Conservation (phyloP, 768 basidiomycete genomes). For the Leccinum ochraceum region DNA sequence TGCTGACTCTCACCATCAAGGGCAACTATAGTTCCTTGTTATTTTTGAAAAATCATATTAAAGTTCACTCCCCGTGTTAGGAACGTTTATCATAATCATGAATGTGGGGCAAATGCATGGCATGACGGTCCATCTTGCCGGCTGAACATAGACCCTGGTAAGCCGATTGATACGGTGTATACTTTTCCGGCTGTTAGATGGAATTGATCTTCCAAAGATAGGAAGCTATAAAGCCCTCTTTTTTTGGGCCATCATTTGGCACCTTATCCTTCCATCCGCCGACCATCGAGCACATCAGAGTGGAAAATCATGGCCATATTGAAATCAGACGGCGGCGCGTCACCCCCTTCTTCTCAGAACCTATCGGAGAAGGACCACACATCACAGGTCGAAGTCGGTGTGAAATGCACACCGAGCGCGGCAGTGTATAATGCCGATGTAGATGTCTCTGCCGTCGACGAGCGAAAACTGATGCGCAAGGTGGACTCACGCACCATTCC, state of each 20-base stretch:
- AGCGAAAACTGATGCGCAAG: conserved; percentile 68
- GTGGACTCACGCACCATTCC: conserved; percentile 66
- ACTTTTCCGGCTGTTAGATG: background rate
- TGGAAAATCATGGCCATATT: background rate
- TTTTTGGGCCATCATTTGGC: background rate
- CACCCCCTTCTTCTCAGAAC: background rate
- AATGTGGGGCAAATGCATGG: background rate
- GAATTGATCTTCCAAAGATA: background rate
- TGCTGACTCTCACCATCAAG: background rate
- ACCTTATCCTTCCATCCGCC: background rate
- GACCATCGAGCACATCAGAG: background rate
- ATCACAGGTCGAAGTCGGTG: conserved; percentile 1
- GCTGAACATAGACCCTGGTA: background rate
- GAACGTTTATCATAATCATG: too few relatives aligned
- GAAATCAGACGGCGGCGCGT: background rate
- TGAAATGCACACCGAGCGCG: background rate
- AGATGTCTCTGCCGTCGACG: conserved; percentile 63
- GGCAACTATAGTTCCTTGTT: background rate
- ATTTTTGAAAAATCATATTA: background rate
- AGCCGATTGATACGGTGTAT: background rate
- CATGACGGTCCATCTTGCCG: background rate
- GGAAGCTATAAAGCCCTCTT: background rate
- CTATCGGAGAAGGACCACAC: conserved; percentile 8
- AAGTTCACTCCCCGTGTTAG: background rate
- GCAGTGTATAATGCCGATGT: conserved; percentile 43